Evolutionary conservation across 148 eudicot genomes (phyloP), one percentile per base, ranked within the genome.

Genomic region (Linanthus parryae): DNA sequence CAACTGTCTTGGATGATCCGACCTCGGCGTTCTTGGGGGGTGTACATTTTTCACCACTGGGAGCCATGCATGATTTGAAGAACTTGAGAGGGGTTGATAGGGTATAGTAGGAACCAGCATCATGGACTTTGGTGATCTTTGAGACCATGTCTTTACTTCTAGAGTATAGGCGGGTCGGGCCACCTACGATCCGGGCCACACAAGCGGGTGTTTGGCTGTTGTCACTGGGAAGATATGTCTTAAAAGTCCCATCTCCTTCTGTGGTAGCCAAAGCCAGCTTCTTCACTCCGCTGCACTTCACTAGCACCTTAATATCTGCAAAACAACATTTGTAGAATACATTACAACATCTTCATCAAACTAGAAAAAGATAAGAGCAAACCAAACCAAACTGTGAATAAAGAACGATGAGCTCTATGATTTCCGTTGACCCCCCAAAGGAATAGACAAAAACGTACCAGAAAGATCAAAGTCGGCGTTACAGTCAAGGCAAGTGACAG

Each of bases 1-100:
- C 71, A 19, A 88, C 4, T 26, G 84, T 84, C 76, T 78, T 76
- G 15, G 94, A 84, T 3, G 96, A 74, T 18, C 61, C 78, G 8
- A 71, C 7, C n/a, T 21, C 50, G 2, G 49, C 8, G 12, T 43
- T 34, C 21, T 21, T 44, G 35, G 59, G 42, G 23, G 24, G 38
- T 21, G 81, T 77, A 21, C 59, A 59, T 3, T 41, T n/a, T 1
- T 30, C 17, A 1, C 36, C 40, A 22, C 41, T 34, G 1, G 56
- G 16, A 19, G 34, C 21, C n/a, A n/a, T n/a, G 69, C 89, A 81
- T 0, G 94, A 69, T 28, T 47, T 63, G 63, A 77, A 73, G 80
- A 88, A 74, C 30, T 36, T 56, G 40, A 88, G 69, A 24, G 94
- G n/a, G n/a, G 68, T 42, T 18, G 61, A 20, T 11, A 61, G 18